Evolutionary conservation across 805 yeast genomes (phyloP).

Genomic region (Candida orba): DNA sequence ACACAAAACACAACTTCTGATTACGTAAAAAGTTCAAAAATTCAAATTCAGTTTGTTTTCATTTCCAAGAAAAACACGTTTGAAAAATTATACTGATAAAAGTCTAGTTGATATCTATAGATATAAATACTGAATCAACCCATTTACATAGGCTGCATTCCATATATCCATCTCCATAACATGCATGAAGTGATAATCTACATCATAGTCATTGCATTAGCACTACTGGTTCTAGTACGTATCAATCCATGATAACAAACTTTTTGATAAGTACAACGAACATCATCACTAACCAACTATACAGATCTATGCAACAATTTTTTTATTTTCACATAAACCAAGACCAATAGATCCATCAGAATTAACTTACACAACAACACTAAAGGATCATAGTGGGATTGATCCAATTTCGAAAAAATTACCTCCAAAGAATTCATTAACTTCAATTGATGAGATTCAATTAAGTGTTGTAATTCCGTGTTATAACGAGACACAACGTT

Average conservation of each 20-base stretch:
- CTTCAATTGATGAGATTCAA: slow-evolving; percentile 33
- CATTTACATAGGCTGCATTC: too few relatives aligned
- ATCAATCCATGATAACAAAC: too few relatives aligned
- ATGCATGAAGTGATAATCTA: too few relatives aligned
- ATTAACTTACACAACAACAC: slow-evolving; percentile 45
- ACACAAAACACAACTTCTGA: too few relatives aligned
- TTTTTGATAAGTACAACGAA: background rate
- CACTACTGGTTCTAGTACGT: too few relatives aligned
- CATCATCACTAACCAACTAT: background rate
- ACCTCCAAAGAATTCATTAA: slow-evolving; percentile 15
- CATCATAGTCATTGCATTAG: too few relatives aligned
- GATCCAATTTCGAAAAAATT: slow-evolving; percentile 30
- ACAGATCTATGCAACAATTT: slow-evolving; percentile 11
- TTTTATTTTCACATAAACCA: slow-evolving; percentile 56
- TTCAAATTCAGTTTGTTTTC: background rate
- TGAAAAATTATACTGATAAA: too few relatives aligned
- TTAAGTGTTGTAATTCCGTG: slow-evolving; percentile 89
- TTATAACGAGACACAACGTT: slow-evolving; percentile 74
- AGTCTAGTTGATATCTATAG: too few relatives aligned
- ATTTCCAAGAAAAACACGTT: too few relatives aligned
- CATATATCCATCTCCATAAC: too few relatives aligned
- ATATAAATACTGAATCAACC: too few relatives aligned
- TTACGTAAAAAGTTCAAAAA: too few relatives aligned
- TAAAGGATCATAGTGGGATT: slow-evolving; percentile 19
- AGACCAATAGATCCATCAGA: slow-evolving; percentile 49